phyloP scores from a whole-genome alignment of 2,329 filamentous ascomycete species.

The Diaporthe sp. region DNA sequence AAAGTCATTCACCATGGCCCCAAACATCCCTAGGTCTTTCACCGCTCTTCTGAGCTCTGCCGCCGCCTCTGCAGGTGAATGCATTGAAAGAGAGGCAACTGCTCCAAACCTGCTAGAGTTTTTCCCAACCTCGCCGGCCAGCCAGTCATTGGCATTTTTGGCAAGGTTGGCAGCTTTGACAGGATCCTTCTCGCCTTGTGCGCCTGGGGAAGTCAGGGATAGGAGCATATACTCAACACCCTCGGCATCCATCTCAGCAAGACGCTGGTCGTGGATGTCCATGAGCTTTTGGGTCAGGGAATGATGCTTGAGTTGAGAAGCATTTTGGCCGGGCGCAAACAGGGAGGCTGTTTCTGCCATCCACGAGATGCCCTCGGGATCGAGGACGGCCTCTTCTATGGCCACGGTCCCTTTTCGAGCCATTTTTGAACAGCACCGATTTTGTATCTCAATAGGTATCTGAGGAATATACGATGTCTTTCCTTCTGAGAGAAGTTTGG shows the following conservation, averaged over 20 bases:
- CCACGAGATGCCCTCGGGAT: conserved; percentile 43
- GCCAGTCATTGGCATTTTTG: conserved; percentile 46
- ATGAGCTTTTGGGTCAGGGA: conserved; percentile 42
- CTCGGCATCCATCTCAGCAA: conserved; percentile 46
- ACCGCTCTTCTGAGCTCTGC: conserved; percentile 45
- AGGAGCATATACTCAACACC: conserved; percentile 51
- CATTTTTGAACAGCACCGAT: conserved; percentile 28
- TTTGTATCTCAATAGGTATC: background rate
- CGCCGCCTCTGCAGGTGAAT: conserved; percentile 42
- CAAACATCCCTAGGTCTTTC: conserved; percentile 45
- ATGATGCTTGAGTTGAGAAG: conserved; percentile 35
- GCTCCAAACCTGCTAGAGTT: conserved; percentile 46
- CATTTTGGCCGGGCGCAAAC: conserved; percentile 38
- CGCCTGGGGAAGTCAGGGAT: conserved; percentile 46
- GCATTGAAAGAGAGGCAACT: conserved; percentile 48
- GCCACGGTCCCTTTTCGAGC: conserved; percentile 43
- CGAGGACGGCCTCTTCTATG: conserved; percentile 49
- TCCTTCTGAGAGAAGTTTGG: background rate
- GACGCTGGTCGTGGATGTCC: conserved; percentile 44
- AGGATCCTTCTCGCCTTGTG: conserved; percentile 44
- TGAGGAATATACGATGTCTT: no score
- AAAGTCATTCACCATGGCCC: conserved; percentile 48
- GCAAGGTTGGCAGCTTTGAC: conserved; percentile 42
- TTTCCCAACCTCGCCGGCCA: conserved; percentile 41
- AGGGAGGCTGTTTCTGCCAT: conserved; percentile 42